Evolutionary conservation across 495 filamentous ascomycete genomes (phyloP).

Genomic region (Podospora didyma): DNA sequence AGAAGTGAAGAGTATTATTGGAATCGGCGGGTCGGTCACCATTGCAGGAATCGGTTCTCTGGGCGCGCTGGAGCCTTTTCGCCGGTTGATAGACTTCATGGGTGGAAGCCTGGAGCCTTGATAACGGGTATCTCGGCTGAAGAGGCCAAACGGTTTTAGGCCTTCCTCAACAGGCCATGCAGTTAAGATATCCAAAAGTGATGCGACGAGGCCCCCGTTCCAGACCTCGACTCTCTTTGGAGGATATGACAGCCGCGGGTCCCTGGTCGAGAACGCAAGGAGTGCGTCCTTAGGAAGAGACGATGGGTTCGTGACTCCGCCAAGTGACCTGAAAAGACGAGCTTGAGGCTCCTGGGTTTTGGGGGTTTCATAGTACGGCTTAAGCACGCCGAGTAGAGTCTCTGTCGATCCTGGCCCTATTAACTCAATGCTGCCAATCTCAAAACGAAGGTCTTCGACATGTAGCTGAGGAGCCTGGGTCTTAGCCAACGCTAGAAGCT

Average conservation of each 20-base stretch:
- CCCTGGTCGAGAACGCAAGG: slow-evolving; percentile 66
- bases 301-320: slow-evolving; percentile 69
- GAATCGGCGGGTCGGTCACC: slow-evolving; percentile 73
- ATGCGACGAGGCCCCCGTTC: slow-evolving; percentile 48
- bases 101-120: slow-evolving; percentile 63
- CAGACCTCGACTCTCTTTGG: slow-evolving; percentile 43
- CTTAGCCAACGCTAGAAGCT: slow-evolving; percentile 66
- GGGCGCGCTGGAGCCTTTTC: slow-evolving; percentile 63
- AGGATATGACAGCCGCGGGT: slow-evolving; percentile 79
- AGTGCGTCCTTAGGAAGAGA: slow-evolving; percentile 70
- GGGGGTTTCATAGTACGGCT: slow-evolving; percentile 41
- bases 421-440: slow-evolving; percentile 90
- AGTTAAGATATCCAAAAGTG: slow-evolving; percentile 53
- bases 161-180: slow-evolving; percentile 66
- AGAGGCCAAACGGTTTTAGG: slow-evolving; percentile 54
- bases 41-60: slow-evolving; percentile 59
- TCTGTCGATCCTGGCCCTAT: slow-evolving; percentile 82
- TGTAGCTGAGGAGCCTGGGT: slow-evolving; percentile 66
- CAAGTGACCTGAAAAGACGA: slow-evolving; percentile 58
- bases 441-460: slow-evolving; percentile 87
- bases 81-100: slow-evolving; percentile 83
- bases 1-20: slow-evolving; percentile 66
- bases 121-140: slow-evolving; percentile 61
- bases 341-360: slow-evolving; percentile 41
- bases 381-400: slow-evolving; percentile 66